These are phyloP conservation scores for Epichloe hybrida DNA, from an alignment of 2,329 filamentous ascomycete genomes.

Conservation along the genomic window DNA sequence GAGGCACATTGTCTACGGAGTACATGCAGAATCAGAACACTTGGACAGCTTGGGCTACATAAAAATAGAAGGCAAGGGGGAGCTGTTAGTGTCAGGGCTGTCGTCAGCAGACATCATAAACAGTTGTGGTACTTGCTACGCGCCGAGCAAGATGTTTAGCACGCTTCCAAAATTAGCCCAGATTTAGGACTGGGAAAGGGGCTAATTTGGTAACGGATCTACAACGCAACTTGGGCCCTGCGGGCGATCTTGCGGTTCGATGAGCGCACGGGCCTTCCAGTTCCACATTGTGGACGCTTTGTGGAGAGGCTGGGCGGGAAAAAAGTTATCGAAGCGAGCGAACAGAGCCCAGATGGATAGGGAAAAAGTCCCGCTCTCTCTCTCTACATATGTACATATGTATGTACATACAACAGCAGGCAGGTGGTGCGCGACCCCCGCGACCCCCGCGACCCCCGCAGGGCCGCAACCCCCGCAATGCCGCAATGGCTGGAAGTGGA, in stretches of 20 bases:
- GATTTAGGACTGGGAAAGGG: conserved; percentile 4
- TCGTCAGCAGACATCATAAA: background rate
- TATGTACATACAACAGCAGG: no score
- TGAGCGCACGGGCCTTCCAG: background rate
- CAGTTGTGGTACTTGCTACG: conserved; percentile 5
- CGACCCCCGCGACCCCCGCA: no score
- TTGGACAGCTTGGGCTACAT: conserved; percentile 16
- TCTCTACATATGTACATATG: no score
- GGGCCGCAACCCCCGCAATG: no score
- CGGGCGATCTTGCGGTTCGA: conserved; percentile 1
- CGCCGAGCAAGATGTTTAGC: conserved; percentile 5
- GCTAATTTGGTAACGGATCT: conserved; percentile 5
- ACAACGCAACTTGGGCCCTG: background rate
- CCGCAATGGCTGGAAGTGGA: background rate
- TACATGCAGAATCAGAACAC: background rate
- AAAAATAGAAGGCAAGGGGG: conserved; percentile 19
- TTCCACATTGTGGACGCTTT: background rate
- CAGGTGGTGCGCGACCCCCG: no score
- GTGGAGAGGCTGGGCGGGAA: background rate
- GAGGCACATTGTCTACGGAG: no score
- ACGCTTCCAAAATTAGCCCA: conserved; percentile 10
- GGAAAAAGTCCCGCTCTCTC: no score
- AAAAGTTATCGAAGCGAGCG: no score
- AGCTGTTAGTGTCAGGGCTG: background rate
- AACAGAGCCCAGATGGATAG: no score